Evolutionary conservation across 164 flowering plant genomes (phyloP).

Genomic region (Sextonia rubra): DNA sequence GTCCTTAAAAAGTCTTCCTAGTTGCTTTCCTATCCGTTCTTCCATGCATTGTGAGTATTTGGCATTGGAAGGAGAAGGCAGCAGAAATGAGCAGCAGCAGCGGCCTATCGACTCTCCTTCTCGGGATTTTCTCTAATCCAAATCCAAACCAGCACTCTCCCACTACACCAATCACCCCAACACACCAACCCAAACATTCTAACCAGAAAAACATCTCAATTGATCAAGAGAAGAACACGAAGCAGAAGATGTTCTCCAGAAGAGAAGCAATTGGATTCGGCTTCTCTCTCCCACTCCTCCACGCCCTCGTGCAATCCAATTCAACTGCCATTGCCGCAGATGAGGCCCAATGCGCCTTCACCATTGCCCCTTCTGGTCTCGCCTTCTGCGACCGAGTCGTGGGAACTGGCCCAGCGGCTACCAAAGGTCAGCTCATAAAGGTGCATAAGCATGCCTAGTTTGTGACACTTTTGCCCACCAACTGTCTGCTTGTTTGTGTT

Average conservation of each 20-base stretch:
- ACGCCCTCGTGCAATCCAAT: background rate
- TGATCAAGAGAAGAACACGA: background rate
- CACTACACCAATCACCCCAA: background rate
- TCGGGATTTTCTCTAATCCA: background rate
- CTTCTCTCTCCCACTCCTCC: constrained; percentile 1
- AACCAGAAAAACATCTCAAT: background rate
- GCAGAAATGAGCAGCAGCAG: background rate
- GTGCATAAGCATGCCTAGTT: constrained; percentile 20
- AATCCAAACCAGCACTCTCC: background rate
- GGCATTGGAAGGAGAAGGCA: background rate
- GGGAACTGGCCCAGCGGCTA: constrained; percentile 66
- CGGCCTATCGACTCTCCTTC: background rate
- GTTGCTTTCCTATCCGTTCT: no score
- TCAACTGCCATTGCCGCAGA: constrained; percentile 10
- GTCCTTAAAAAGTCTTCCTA: no score
- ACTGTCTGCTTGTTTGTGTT: background rate
- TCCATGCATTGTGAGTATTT: no score
- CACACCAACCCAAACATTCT: background rate
- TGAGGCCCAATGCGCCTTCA: constrained; percentile 41
- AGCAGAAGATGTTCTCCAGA: background rate
- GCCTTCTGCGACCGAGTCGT: constrained; percentile 65
- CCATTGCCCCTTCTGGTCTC: constrained; percentile 66
- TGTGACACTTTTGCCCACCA: background rate
- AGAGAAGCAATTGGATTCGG: constrained; percentile 5
- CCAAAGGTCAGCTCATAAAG: constrained; percentile 79